These are phyloP conservation scores for Haplosporangium sp. DNA, from an alignment of 371 early-diverging fungal species.

Conservation along the genomic window DNA sequence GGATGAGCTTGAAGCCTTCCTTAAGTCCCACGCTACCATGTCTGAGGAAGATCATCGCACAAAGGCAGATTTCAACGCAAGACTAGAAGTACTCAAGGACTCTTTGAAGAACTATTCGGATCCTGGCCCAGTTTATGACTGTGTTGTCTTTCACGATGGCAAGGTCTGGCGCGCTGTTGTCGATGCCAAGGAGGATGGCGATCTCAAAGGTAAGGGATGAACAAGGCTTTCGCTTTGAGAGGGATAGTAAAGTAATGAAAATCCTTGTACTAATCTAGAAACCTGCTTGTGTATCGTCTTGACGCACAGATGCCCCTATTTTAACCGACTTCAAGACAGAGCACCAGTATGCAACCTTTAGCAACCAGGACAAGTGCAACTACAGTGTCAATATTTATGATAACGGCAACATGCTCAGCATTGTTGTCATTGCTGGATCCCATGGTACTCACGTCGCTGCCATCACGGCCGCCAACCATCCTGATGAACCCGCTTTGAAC, in stretches of 20 bases:
- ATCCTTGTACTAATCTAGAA: not conserved
- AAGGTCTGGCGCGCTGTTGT: slow-evolving; percentile 87
- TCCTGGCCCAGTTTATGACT: slow-evolving; percentile 84
- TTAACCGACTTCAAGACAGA: slow-evolving; percentile 86
- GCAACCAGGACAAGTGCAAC: slow-evolving; percentile 83
- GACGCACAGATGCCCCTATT: slow-evolving; percentile 57
- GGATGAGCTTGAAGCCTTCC: slow-evolving; percentile 64
- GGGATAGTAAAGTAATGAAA: too few relatives aligned
- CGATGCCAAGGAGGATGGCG: slow-evolving; percentile 83
- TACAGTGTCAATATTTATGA: slow-evolving; percentile 94
- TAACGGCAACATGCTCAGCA: slow-evolving; percentile 76
- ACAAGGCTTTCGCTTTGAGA: too few relatives aligned
- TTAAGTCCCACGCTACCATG: slow-evolving; percentile 55
- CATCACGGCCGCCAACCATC: slow-evolving; percentile 84
- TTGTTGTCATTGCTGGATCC: slow-evolving; percentile 85
- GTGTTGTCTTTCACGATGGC: slow-evolving; percentile 91
- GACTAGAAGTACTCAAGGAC: slow-evolving; percentile 75
- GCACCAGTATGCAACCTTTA: slow-evolving; percentile 78
- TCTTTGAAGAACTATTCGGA: slow-evolving; percentile 76
- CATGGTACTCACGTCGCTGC: slow-evolving; percentile 97
- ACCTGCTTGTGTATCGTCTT: too few relatives aligned
- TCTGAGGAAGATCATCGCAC: slow-evolving; percentile 56
- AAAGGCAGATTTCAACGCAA: slow-evolving; percentile 73
- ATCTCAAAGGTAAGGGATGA: slow-evolving; percentile 69
- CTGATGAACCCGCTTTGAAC: slow-evolving; percentile 85